These are phyloP conservation scores for Hevea brasiliensis DNA, from an alignment of 345 rosid genomes.

Conservation along the genomic window DNA sequence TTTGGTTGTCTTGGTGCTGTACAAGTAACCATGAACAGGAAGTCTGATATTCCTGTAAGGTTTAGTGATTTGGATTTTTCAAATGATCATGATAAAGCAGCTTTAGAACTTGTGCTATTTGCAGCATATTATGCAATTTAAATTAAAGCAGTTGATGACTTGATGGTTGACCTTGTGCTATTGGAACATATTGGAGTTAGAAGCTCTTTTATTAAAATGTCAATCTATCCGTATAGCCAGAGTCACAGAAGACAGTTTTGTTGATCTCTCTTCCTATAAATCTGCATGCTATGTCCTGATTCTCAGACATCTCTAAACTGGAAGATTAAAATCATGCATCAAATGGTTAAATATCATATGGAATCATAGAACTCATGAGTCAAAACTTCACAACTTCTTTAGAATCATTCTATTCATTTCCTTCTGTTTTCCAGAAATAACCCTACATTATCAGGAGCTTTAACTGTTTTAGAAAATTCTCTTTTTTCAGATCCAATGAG, in stretches of 20 bases:
- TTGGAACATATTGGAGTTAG: background rate
- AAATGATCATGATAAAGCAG: no score
- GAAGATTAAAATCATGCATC: background rate
- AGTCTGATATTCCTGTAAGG: no score
- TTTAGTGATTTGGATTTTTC: no score
- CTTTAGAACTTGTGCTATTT: no score
- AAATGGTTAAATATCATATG: background rate
- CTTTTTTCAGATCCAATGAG: background rate
- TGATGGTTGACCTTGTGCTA: background rate
- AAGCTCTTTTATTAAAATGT: background rate
- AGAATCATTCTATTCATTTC: background rate
- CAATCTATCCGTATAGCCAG: no score
- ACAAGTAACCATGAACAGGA: no score
- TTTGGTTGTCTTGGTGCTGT: no score
- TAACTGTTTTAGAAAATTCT: background rate
- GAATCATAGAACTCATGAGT: background rate
- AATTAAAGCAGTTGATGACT: no score
- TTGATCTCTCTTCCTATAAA: background rate
- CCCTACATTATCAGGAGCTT: background rate
- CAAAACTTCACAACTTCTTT: background rate
- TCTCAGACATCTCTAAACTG: background rate
- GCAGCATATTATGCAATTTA: no score
- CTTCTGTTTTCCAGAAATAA: background rate
- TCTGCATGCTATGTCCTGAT: background rate
- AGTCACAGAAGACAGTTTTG: background rate